Evolutionary conservation across 202 grass and related monocot species (phyloP), one percentile per base, ranked within the genome.

Genomic region (Setaria viridis): DNA sequence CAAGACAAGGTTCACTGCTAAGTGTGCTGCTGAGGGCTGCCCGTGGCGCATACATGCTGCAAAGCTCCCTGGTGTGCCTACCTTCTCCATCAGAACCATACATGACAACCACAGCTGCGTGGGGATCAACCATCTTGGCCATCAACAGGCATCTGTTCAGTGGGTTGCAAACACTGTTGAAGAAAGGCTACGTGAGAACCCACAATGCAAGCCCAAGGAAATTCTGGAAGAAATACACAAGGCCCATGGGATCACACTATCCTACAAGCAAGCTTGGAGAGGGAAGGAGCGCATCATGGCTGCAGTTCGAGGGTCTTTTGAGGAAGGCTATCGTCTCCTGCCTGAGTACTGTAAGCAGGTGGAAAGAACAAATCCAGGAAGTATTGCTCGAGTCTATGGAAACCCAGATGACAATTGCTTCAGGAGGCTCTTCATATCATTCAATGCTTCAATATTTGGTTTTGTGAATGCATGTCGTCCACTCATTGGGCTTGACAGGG

Each of bases 181-280:
- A 77, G 97, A 99, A 69, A 87, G 90, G 81, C 81, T 99, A 58
- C 97, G 91, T 9, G 93, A 99, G 89, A 99, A 99, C 29, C 97
- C 97, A 1, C 91, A 99, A n/a, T 99, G 88, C 86, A 99, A 99
- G 77, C 97, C 97, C 17, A 99, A 99, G 67, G 97, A 99, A 77
- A 99, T 99, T 17, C n/a, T 99, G 82, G 97, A 99, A 90, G 97
- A 99, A 79, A 99, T 99, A 13, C 97, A 99, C 84, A 89, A 94
- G 87, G 89, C 90, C 20, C 97, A 99, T 62, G 97, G 97, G 25
- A 99, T 99, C 85, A 99, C 97, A 6, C 88, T 99, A 14, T 96
- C 97, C 43, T 99, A 99, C 82, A 99, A 99, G 80, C 97, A 99
- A 70, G 97, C 97, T 43, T 99, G 97, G 97, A 96, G 97, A 93